Conservation (phyloP, 1,139 yeast species). For the Suhomyces kunorum region DNA sequence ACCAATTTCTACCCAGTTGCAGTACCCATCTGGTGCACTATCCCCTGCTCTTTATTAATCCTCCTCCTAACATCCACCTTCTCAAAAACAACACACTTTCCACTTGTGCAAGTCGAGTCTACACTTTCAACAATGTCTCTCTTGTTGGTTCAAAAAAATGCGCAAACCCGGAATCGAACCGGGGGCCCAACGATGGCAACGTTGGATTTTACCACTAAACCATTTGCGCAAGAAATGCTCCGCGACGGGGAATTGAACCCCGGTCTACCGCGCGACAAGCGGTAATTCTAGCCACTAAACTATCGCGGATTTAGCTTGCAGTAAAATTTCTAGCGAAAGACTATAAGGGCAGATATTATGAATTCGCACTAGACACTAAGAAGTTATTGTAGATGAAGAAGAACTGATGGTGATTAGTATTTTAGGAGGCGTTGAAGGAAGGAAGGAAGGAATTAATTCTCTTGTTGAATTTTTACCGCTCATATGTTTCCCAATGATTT, state of each 20-base stretch:
- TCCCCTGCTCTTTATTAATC: too few species aligned
- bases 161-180: constrained; percentile 16
- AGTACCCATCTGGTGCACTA: too few species aligned
- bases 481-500: neutral
- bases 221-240: constrained; percentile 31
- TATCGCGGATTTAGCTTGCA: constrained; percentile 12
- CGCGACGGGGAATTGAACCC: constrained; percentile 74
- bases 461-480: neutral
- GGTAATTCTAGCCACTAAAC: constrained; percentile 40
- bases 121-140: too few species aligned
- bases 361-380: neutral
- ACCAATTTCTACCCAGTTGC: too few species aligned
- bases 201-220: constrained; percentile 15
- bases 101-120: too few species aligned
- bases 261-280: constrained; percentile 65
- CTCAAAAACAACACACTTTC: too few species aligned
- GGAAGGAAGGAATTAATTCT: too few species aligned
- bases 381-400: neutral
- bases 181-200: constrained; percentile 16
- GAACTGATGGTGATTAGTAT: too few species aligned
- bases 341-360: neutral
- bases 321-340: neutral
- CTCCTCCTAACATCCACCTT: too few species aligned
- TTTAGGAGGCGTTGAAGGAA: too few species aligned
- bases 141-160: constrained; percentile 10